phyloP scores from a whole-genome alignment of 2,329 filamentous ascomycete genomes.

The Clarireedia homoeocarpa region DNA sequence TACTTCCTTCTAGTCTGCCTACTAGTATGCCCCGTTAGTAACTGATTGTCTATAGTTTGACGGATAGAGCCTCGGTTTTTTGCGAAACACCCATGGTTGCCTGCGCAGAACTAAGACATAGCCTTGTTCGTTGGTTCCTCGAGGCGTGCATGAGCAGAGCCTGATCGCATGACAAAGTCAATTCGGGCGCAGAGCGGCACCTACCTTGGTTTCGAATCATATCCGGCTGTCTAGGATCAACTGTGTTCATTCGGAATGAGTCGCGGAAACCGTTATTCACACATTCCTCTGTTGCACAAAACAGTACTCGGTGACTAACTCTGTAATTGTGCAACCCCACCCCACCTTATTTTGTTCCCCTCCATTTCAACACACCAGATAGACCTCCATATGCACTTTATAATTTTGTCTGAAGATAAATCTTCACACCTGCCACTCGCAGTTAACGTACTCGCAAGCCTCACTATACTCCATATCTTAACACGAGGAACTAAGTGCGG shows the following conservation, averaged over 20 bases:
- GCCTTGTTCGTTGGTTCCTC: neutral
- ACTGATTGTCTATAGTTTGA: neutral
- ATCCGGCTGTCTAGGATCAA: neutral
- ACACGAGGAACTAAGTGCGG: neutral
- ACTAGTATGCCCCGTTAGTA: too few species aligned
- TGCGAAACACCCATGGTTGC: neutral
- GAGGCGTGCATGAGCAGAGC: neutral
- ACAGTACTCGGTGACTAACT: slow-evolving; percentile 2
- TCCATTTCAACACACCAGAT: neutral
- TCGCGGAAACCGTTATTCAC: neutral
- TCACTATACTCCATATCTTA: neutral
- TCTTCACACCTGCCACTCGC: neutral
- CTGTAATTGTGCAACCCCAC: neutral
- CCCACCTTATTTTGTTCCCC: neutral
- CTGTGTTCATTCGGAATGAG: neutral
- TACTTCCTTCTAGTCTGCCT: too few species aligned
- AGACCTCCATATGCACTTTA: neutral
- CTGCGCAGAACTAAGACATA: neutral
- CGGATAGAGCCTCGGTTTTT: neutral
- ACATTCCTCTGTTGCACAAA: neutral
- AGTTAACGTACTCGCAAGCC: neutral
- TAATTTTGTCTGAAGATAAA: neutral
- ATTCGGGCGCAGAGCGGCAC: neutral
- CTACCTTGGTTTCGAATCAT: neutral
- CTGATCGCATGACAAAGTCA: slow-evolving; percentile 2